phyloP scores from a whole-genome alignment of 345 rosid species.

The Linum tenue region DNA sequence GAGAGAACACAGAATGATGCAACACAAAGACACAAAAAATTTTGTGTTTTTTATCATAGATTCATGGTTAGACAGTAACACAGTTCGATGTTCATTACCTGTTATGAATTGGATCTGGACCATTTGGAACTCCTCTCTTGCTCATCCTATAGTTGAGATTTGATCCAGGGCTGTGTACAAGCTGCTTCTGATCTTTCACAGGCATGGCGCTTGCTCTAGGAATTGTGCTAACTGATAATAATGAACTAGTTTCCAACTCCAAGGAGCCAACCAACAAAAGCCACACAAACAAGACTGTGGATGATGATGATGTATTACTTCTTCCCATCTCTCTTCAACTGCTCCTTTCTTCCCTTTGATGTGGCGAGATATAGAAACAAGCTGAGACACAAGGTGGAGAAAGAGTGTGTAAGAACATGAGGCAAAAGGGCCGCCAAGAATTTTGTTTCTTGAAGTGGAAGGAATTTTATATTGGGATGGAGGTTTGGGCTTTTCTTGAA shows the following conservation, averaged over 20 bases:
- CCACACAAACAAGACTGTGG: constrained; percentile 24
- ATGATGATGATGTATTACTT: constrained; percentile 13
- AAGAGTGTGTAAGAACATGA: too few species aligned
- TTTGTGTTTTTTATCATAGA: too few species aligned
- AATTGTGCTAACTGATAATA: not conserved
- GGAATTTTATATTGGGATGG: too few species aligned
- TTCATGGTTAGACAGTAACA: too few species aligned
- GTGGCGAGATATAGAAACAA: too few species aligned
- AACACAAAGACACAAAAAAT: too few species aligned
- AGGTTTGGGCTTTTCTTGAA: too few species aligned
- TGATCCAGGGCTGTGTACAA: constrained; percentile 16
- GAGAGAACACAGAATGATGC: too few species aligned
- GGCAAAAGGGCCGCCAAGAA: too few species aligned
- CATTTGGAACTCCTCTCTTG: constrained; percentile 85
- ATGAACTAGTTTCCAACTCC: not conserved
- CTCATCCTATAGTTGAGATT: constrained; percentile 51
- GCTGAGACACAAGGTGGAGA: too few species aligned
- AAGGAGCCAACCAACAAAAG: constrained; percentile 26
- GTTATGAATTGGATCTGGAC: constrained; percentile 96
- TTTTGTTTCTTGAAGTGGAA: too few species aligned
- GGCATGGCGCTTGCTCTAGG: constrained; percentile 11
- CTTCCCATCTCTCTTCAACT: constrained; percentile 1
- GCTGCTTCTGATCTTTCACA: constrained; percentile 18
- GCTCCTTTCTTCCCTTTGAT: too few species aligned
- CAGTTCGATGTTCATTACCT: constrained; percentile 33